Conservation (phyloP, 495 filamentous ascomycete species). For the Hypoxylon trugodes region DNA sequence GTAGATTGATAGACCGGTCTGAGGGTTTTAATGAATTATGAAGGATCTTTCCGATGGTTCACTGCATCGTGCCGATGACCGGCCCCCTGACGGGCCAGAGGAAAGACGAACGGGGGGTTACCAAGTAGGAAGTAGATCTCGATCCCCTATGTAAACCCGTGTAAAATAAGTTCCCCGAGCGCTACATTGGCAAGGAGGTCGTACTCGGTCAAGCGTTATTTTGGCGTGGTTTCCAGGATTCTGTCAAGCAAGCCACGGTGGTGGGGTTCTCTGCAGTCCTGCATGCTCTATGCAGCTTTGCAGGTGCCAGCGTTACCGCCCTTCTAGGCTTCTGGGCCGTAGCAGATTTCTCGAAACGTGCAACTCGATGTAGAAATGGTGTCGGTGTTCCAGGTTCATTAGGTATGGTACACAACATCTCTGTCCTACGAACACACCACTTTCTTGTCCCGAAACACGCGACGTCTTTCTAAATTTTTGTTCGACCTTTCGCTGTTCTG, state of each 20-base stretch:
- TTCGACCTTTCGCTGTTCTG: conserved; percentile 1
- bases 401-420: conserved; percentile 2
- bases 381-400: conserved; percentile 4
- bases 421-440: conserved; percentile 24
- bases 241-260: conserved; percentile 31
- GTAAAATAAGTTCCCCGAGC: conserved; percentile 19
- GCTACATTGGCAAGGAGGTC: conserved; percentile 3
- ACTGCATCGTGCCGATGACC: conserved; percentile 16
- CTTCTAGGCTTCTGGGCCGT: conserved; percentile 6
- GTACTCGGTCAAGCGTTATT: conserved; percentile 11
- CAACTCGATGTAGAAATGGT: conserved; percentile 22
- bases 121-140: conserved; percentile 32
- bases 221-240: conserved; percentile 21
- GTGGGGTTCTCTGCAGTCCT: no score
- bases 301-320: conserved; percentile 33
- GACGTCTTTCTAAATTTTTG: conserved; percentile 1
- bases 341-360: conserved; percentile 11
- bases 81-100: conserved; percentile 15
- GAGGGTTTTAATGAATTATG: conserved; percentile 31
- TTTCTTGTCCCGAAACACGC: conserved; percentile 4
- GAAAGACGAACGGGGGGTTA: background rate
- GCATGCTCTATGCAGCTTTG: no score
- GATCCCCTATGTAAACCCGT: conserved; percentile 33
- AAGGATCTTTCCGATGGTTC: conserved; percentile 18
- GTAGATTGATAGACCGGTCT: conserved; percentile 12